Percentiles rank a stretch among this genome's conserved stretches.
Conservation (phyloP, 768 basidiomycete genomes). For the Strobilomyces dryophilus region DNA sequence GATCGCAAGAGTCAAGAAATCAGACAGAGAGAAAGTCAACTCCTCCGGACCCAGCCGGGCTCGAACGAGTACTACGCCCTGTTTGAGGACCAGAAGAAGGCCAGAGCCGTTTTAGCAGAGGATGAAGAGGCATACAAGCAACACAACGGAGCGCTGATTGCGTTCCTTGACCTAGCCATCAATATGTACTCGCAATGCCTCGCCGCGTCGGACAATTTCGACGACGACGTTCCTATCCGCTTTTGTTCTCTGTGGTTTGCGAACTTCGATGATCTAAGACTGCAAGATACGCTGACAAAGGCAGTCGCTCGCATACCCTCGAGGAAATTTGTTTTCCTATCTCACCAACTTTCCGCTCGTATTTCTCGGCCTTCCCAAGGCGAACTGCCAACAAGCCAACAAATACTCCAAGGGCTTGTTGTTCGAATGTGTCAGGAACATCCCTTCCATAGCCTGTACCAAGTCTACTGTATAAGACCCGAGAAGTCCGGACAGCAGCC, state of each 20-base stretch:
- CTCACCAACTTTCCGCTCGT: conserved; percentile 93
- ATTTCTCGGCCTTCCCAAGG: conserved; percentile 46
- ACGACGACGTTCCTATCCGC: conserved; percentile 75
- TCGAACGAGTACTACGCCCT: conserved; percentile 27
- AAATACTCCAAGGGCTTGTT: conserved; percentile 59
- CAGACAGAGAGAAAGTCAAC: conserved; percentile 41
- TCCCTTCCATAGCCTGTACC: conserved; percentile 91
- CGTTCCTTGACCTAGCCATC: conserved; percentile 72
- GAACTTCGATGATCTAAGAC: conserved; percentile 61
- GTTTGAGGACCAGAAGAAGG: conserved; percentile 37
- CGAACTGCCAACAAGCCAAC: conserved; percentile 41
- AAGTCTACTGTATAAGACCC: conserved; percentile 71
- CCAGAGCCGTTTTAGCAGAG: conserved; percentile 46
- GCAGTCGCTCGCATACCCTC: conserved; percentile 68
- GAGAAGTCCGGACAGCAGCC: conserved; percentile 23
- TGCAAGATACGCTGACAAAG: conserved; percentile 39
- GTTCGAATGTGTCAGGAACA: conserved; percentile 82
- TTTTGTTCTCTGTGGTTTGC: conserved; percentile 91
- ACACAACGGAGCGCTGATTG: conserved; percentile 42
- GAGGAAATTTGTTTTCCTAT: conserved; percentile 84
- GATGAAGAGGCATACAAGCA: conserved; percentile 47
- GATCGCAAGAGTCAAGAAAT: conserved; percentile 74
- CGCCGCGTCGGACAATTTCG: conserved; percentile 61
- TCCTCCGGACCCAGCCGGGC: conserved; percentile 21
- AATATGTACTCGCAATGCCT: conserved; percentile 84